Conservation (phyloP, 2,329 filamentous ascomycete species). For the Hirsutella thompsonii region DNA sequence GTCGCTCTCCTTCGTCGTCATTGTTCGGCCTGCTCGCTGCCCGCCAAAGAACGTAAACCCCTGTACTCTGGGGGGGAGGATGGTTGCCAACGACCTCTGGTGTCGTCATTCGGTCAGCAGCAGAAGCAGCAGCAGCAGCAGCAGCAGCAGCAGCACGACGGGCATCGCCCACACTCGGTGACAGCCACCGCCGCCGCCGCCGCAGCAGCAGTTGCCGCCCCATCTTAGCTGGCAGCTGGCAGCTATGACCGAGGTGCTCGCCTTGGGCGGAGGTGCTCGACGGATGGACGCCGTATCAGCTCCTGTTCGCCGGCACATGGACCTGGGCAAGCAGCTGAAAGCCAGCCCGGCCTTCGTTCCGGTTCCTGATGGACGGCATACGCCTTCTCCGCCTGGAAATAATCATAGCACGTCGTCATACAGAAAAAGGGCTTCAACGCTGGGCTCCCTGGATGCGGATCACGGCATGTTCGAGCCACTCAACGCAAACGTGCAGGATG, state of each 20-base stretch:
- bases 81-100: too few species aligned
- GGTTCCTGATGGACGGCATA: not conserved
- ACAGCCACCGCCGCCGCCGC: not conserved
- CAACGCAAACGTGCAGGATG: slow-evolving; percentile 15
- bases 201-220: not conserved
- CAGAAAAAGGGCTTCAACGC: slow-evolving; percentile 32
- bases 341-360: slow-evolving; percentile 3
- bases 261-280: slow-evolving; percentile 7
- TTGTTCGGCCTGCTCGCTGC: too few species aligned
- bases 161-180: too few species aligned
- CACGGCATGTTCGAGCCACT: slow-evolving; percentile 18
- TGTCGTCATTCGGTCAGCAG: too few species aligned
- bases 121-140: too few species aligned
- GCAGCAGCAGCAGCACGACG: too few species aligned
- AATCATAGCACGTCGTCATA: slow-evolving; percentile 2
- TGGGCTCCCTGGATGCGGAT: slow-evolving; percentile 31
- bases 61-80: too few species aligned
- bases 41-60: too few species aligned
- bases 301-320: slow-evolving; percentile 9
- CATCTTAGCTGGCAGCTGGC: not conserved
- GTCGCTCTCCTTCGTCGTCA: too few species aligned
- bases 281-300: slow-evolving; percentile 10
- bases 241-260: slow-evolving; percentile 14
- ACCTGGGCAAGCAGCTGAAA: slow-evolving; percentile 9
- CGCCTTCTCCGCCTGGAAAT: slow-evolving; percentile 4